Base-by-base conservation (phyloP, 345 rosid genomes). In the Stellera chamaejasme region DNA sequence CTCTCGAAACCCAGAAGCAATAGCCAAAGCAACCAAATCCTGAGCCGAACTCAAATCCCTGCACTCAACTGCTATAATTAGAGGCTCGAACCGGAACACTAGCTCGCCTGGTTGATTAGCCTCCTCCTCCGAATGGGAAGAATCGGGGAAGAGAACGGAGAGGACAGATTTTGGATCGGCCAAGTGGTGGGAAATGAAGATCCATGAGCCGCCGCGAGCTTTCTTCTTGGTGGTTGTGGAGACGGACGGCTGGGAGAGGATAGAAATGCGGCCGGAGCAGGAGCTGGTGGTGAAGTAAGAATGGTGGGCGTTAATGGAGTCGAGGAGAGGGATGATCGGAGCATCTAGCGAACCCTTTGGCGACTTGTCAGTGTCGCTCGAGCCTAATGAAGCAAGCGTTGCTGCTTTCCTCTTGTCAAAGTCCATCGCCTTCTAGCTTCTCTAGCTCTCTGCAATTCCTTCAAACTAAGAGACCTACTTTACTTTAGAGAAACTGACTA, bases 201-300 rank as follows among this genome's bases (percentile, higher is more conserved):
- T 69, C 96, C 96, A 91, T 10, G 90, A 66, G 8, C 98, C 96
- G 3, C 96, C 96, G 13, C 89, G 79, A 45, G 96, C 90, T 74
- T 88, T 88, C 72, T 79, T 83, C 67, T 71, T 59, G 14, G 50
- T 63, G 50, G 67, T 10, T 32, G 3, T 32, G 43, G 61, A 2
- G 15, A 55, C 53, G 13, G 50, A 10, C 53, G 98, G 95, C 5
- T 83, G 92, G 36, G 95, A 79, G 53, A 88, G 83, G 66, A 92
- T 79, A 11, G 96, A 92, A 75, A 92, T 75, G 25, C 96, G 95
- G 54, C 95, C 98, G 61, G 95, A 88, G 79, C 96, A 92, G 26
- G 96, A 88, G 60, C 96, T 85, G 54, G 96, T 92, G 58, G 96
- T 91, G 85, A 77, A 91, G 83, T 75, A 91, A 8, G 76, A 74